phyloP scores from a whole-genome alignment of 345 rosid genomes.

The Draba incana region DNA sequence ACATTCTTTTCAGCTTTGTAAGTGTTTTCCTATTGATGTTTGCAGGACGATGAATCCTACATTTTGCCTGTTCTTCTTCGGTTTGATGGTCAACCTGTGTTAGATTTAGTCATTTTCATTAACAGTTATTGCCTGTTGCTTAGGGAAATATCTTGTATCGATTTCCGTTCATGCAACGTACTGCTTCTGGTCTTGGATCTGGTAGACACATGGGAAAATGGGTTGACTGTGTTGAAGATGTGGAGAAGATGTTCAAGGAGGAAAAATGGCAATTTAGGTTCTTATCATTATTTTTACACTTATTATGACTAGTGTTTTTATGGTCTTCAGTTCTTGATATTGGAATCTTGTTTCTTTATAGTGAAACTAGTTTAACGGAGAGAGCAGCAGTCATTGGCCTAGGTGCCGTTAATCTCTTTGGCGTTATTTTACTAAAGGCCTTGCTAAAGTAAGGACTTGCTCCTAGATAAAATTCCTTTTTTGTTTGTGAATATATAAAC shows the following conservation, averaged over 20 bases:
- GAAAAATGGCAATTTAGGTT: slow-evolving; percentile 91
- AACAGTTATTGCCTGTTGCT: background rate
- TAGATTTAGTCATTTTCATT: slow-evolving; percentile 46
- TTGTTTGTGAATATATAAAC: slow-evolving; percentile 11
- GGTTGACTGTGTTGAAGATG: slow-evolving; percentile 76
- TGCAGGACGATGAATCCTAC: slow-evolving; percentile 87
- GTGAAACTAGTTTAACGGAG: slow-evolving; percentile 72
- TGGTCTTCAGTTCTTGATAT: slow-evolving; percentile 32
- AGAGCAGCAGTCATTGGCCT: slow-evolving; percentile 86
- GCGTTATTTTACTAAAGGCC: slow-evolving; percentile 80
- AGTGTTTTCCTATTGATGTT: slow-evolving; percentile 10
- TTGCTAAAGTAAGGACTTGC: slow-evolving; percentile 70
- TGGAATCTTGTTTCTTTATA: slow-evolving; percentile 42
- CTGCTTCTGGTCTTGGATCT: slow-evolving; percentile 62
- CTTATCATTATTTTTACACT: background rate
- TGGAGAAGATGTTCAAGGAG: slow-evolving; percentile 80
- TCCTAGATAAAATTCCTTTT: background rate
- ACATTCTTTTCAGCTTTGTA: slow-evolving; percentile 17
- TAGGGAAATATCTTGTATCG: slow-evolving; percentile 93
- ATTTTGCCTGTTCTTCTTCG: slow-evolving; percentile 88
- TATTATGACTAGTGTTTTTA: background rate
- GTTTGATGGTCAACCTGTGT: slow-evolving; percentile 96
- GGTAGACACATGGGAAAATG: slow-evolving; percentile 79
- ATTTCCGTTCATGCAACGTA: slow-evolving; percentile 92
- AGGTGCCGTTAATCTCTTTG: slow-evolving; percentile 88